Evolutionary conservation across 495 filamentous ascomycete genomes (phyloP).

Genomic region (Tuber umbilicatum): DNA sequence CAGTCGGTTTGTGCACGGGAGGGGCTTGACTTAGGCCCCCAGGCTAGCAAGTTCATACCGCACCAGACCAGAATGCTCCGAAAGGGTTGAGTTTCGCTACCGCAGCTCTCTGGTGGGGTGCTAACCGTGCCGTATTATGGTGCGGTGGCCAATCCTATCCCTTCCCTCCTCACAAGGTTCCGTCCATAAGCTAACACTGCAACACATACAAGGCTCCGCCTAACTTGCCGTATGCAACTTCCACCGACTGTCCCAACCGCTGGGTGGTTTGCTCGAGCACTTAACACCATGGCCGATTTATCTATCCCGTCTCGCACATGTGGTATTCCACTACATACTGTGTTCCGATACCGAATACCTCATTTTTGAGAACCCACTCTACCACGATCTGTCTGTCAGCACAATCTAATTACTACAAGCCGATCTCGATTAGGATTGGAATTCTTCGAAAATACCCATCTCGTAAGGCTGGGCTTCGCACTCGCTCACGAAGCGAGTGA

Average conservation of each 20-base stretch:
- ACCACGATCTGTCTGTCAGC: neutral
- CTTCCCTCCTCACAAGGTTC: neutral
- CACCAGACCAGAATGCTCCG: neutral
- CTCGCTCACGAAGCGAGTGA: neutral
- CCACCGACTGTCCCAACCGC: neutral
- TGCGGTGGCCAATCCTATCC: neutral
- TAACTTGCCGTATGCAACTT: neutral
- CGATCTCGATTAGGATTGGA: neutral
- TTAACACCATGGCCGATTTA: neutral
- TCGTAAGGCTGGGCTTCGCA: neutral
- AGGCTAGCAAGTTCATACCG: neutral
- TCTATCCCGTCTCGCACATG: neutral
- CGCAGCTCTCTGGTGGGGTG: neutral
- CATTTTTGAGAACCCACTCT: neutral
- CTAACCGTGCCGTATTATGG: neutral
- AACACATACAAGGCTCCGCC: neutral
- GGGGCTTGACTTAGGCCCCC: slow-evolving; percentile 2
- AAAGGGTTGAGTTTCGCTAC: slow-evolving; percentile 2
- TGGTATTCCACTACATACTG: neutral
- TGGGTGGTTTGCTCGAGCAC: neutral
- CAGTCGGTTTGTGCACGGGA: neutral
- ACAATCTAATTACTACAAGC: neutral
- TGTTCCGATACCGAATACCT: neutral
- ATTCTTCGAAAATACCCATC: neutral
- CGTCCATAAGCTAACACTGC: neutral